These are phyloP conservation scores for Saccharomycopsis vini DNA, from an alignment of 805 yeast species.

Conservation along the genomic window DNA sequence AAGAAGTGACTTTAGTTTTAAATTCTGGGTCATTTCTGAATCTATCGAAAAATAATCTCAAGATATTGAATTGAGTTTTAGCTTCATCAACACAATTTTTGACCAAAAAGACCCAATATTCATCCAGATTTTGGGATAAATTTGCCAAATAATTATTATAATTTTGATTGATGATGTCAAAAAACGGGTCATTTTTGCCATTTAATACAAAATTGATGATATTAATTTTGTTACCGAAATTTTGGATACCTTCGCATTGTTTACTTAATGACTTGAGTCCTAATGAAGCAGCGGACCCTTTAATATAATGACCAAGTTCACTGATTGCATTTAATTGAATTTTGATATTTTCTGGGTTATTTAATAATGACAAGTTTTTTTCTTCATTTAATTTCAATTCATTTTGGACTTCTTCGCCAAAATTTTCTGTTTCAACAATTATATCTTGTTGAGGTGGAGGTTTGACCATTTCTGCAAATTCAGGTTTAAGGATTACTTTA, in stretches of 20 bases:
- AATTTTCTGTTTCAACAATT: neutral
- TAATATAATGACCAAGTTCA: slow-evolving; percentile 80
- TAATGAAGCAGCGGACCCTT: slow-evolving; percentile 91
- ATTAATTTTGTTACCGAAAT: slow-evolving; percentile 45
- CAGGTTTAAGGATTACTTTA: too few species aligned
- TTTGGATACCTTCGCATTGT: slow-evolving; percentile 90
- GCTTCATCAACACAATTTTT: slow-evolving; percentile 46
- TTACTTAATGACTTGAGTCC: slow-evolving; percentile 76
- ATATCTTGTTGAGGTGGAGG: slow-evolving; percentile 11
- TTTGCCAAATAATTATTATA: slow-evolving; percentile 12
- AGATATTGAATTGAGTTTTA: slow-evolving; percentile 39
- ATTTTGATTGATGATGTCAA: slow-evolving; percentile 5
- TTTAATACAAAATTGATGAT: slow-evolving; percentile 12
- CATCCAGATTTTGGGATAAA: slow-evolving; percentile 17
- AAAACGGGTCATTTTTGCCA: slow-evolving; percentile 14
- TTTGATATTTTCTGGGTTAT: slow-evolving; percentile 16
- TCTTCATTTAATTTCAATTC: slow-evolving; percentile 31
- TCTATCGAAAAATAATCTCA: slow-evolving; percentile 29
- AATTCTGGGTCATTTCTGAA: too few species aligned
- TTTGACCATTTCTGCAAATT: slow-evolving; percentile 16
- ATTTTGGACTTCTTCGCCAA: slow-evolving; percentile 13
- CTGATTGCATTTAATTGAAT: slow-evolving; percentile 49
- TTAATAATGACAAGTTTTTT: slow-evolving; percentile 10
- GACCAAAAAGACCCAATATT: slow-evolving; percentile 31
- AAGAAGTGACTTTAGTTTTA: too few species aligned